These are phyloP conservation scores for Zymoseptoria pseudotritici DNA, from an alignment of 2,329 filamentous ascomycete species.

Conservation along the genomic window DNA sequence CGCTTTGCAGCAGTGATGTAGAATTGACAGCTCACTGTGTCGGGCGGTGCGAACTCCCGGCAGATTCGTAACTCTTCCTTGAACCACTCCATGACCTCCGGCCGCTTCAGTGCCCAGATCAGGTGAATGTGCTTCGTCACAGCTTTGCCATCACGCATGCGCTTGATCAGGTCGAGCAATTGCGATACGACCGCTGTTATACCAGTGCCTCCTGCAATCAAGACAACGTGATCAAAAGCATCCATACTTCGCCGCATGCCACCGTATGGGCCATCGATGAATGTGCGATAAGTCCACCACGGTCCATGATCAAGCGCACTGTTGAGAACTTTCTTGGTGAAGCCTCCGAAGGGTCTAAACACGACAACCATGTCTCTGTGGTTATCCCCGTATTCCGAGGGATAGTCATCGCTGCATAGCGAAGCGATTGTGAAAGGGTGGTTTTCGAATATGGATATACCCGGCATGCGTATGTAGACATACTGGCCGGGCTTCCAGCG, in stretches of 20 bases:
- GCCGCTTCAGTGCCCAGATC: conserved; percentile 85
- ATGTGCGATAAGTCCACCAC: conserved; percentile 85
- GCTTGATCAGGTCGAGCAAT: conserved; percentile 86
- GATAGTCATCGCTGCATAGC: conserved; percentile 85
- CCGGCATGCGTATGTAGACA: conserved; percentile 88
- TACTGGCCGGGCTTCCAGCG: conserved; percentile 91
- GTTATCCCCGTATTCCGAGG: conserved; percentile 79
- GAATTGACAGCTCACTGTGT: conserved; percentile 88
- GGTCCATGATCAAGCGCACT: conserved; percentile 78
- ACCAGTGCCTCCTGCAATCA: conserved; percentile 89
- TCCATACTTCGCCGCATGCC: conserved; percentile 86
- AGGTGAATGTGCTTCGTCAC: conserved; percentile 86
- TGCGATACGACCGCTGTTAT: conserved; percentile 92
- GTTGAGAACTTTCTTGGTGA: conserved; percentile 77
- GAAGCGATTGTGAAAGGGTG: conserved; percentile 95
- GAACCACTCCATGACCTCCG: conserved; percentile 97
- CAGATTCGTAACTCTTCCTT: conserved; percentile 89
- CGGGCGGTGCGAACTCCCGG: conserved; percentile 77
- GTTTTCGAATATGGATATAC: conserved; percentile 82
- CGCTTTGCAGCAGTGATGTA: conserved; percentile 77
- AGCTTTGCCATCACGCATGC: conserved; percentile 90
- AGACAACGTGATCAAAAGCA: conserved; percentile 85
- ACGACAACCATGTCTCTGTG: conserved; percentile 86
- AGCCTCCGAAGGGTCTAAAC: conserved; percentile 85
- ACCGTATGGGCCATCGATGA: conserved; percentile 89